A percentile compares a stretch with the other conserved stretches of the same genome.
Conservation (phyloP, 768 basidiomycete species). For the Polyporus arcularius region DNA sequence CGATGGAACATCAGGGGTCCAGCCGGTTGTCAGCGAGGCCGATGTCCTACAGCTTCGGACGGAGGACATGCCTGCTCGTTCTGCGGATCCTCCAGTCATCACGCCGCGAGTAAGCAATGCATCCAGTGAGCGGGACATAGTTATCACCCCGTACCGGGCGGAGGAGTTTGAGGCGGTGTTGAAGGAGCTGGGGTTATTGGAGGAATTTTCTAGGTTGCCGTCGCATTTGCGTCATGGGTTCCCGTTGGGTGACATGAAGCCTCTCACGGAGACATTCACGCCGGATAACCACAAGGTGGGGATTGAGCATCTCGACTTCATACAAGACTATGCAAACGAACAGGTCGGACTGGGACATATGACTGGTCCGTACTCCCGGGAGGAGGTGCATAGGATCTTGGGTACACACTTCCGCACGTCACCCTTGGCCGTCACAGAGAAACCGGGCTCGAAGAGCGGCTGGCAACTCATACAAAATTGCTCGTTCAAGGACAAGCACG, state of each 20-base stretch:
- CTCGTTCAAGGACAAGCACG: neutral
- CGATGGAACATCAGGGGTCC: conserved; percentile 5
- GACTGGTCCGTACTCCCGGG: conserved; percentile 6
- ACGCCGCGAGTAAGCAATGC: conserved; percentile 11
- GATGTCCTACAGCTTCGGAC: neutral
- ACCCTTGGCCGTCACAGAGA: conserved; percentile 5
- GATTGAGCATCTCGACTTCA: conserved; percentile 3
- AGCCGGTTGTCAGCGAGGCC: neutral
- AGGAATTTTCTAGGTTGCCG: neutral
- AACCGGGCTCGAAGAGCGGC: neutral
- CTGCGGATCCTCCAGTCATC: conserved; percentile 14
- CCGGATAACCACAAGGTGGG: conserved; percentile 7
- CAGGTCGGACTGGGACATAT: conserved; percentile 3
- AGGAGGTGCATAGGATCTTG: neutral
- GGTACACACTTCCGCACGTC: conserved; percentile 4
- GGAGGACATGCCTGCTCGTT: conserved; percentile 9
- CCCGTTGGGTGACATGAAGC: conserved; percentile 2
- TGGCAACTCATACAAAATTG: conserved; percentile 7
- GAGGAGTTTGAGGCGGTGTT: conserved; percentile 1
- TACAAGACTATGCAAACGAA: neutral
- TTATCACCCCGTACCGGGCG: conserved; percentile 1
- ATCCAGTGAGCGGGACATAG: conserved; percentile 4
- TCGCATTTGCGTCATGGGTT: conserved; percentile 4
- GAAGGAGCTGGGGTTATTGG: neutral
- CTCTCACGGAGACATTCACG: neutral